Conservation (phyloP, 2,329 filamentous ascomycete genomes). For the Colletotrichum melonis region DNA sequence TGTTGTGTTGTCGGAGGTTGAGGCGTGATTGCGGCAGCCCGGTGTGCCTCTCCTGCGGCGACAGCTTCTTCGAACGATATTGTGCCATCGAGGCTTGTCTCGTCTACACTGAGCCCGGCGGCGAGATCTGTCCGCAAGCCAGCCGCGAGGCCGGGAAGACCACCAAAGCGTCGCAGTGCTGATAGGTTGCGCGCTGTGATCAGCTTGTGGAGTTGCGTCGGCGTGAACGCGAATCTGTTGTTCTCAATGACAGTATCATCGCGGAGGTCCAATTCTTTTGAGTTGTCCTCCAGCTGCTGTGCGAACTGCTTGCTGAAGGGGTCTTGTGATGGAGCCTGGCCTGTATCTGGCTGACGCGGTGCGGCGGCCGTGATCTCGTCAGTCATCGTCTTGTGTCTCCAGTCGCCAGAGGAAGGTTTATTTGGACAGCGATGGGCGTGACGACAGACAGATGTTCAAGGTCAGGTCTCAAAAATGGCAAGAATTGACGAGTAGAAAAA, state of each 20-base stretch:
- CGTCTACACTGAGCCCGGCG: conserved; percentile 62
- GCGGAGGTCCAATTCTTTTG: conserved; percentile 24
- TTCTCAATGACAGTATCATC: conserved; percentile 40
- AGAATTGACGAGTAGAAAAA: conserved; percentile 7
- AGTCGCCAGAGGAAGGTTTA: not conserved
- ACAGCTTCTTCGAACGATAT: conserved; percentile 63
- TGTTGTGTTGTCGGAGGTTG: conserved; percentile 40
- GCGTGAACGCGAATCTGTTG: conserved; percentile 65
- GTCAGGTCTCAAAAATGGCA: not conserved
- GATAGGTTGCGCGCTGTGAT: conserved; percentile 60
- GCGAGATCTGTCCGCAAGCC: conserved; percentile 61
- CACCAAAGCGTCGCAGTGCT: conserved; percentile 64
- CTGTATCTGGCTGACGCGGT: conserved; percentile 56
- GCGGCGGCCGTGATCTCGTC: conserved; percentile 70
- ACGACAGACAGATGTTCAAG: not conserved
- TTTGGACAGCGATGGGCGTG: not conserved
- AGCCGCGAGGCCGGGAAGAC: conserved; percentile 61
- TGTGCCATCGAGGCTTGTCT: conserved; percentile 55
- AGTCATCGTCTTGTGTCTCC: conserved; percentile 5
- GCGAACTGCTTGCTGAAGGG: not conserved
- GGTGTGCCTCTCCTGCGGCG: conserved; percentile 48
- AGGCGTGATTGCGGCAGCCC: conserved; percentile 40
- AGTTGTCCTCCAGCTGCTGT: not conserved
- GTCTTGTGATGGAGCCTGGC: conserved; percentile 49
- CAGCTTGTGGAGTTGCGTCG: conserved; percentile 64